Base-by-base conservation (phyloP, 2,329 filamentous ascomycete genomes). In the Pseudogymnoascus sp. region DNA sequence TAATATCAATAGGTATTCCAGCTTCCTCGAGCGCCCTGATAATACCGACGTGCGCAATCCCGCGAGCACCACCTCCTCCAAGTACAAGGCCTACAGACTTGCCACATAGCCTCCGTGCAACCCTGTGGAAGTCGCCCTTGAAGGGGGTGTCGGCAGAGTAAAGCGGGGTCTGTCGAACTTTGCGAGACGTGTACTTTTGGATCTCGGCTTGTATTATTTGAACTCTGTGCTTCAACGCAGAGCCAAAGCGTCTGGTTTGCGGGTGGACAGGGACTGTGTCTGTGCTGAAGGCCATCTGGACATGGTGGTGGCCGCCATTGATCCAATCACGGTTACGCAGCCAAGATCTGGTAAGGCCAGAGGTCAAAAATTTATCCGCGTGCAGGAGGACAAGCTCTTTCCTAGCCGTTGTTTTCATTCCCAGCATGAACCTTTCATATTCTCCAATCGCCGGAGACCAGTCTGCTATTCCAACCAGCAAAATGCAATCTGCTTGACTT, bases 201-300 rank as follows among this genome's bases (percentile, higher is more conserved):
- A 99, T 96, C 70, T 97, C 94, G 0, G 94, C 94, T 71, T 97
- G 94, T 3, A 99, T 73, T 5, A 94, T 91, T 71, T 99, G 92
- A 4, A 99, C 94, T 34, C 92, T 80, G 69, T 96, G 89, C 71
- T 96, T 97, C 62, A 99, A 76, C 0, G 87, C 90, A 3, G 88
- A 88, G 0, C 92, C 91, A 13, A 95, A 86, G 58, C 88, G 86
- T 66, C 90, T 90, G 1, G 83, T 81, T 12, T 85, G 85, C 18
- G 86, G 82, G 67, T 91, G 86, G 0, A 88, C 83, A 2, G 91
- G 89, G 64, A 95, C 86, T 1, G 86, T 77, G 48, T 88, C 86
- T 2, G 86, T 80, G 37, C 87, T 83, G 71, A 94, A 92, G 0
- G 88, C 81, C 94, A 99, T 97, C 68, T 99, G 94, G 10, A 99